Evolutionary conservation across 495 filamentous ascomycete species (phyloP).

Genomic region (Lophiotrema nucula): DNA sequence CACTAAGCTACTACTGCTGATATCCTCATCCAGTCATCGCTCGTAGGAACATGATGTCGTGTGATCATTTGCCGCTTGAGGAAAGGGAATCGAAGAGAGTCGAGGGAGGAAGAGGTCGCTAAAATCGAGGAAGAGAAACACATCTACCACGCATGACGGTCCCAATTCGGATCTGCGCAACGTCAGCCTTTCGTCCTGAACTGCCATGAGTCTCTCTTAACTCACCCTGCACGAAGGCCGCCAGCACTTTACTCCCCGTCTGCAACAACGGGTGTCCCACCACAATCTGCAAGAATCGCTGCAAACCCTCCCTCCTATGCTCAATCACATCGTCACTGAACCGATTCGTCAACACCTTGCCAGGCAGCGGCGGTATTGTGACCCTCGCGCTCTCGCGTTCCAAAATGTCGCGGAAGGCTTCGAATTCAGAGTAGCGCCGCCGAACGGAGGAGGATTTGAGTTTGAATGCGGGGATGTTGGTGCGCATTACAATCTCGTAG

Average conservation of each 20-base stretch:
- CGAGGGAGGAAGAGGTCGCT: too few species aligned
- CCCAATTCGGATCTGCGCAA: slow-evolving; percentile 36
- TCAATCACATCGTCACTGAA: slow-evolving; percentile 99
- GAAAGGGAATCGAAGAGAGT: too few species aligned
- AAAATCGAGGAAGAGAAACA: background rate
- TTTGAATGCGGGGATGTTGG: slow-evolving; percentile 99
- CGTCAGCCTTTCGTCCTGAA: too few species aligned
- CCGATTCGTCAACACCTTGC: slow-evolving; percentile 97
- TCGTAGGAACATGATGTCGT: slow-evolving; percentile 5
- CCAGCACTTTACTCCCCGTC: slow-evolving; percentile 95
- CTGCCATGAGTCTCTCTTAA: too few species aligned
- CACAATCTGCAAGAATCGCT: slow-evolving; percentile 96
- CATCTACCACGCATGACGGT: slow-evolving; percentile 34
- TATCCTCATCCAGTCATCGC: background rate
- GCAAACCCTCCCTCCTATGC: slow-evolving; percentile 84
- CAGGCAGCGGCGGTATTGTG: slow-evolving; percentile 91
- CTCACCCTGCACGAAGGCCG: slow-evolving; percentile 92
- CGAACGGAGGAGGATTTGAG: slow-evolving; percentile 81
- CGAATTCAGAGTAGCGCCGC: slow-evolving; percentile 94
- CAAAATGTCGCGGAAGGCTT: slow-evolving; percentile 97
- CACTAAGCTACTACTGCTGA: too few species aligned
- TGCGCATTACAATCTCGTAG: slow-evolving; percentile 95
- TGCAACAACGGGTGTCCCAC: slow-evolving; percentile 94
- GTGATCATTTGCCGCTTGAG: slow-evolving; percentile 5
- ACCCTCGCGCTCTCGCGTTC: slow-evolving; percentile 93